These are phyloP conservation scores for Brasilioporus rufonigricans DNA, from an alignment of 768 basidiomycete species.

Conservation along the genomic window DNA sequence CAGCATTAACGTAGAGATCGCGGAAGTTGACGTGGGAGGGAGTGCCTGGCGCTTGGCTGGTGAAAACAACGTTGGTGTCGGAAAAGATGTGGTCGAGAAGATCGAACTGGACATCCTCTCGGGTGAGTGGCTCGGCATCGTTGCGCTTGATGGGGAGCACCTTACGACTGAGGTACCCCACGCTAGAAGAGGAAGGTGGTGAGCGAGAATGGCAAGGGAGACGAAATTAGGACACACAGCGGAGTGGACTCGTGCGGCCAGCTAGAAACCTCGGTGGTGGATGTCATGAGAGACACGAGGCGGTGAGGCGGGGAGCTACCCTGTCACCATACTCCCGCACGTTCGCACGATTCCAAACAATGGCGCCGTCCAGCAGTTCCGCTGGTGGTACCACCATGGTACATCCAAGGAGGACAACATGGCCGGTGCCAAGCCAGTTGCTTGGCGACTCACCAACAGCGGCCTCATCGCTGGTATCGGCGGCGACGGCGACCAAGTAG, in stretches of 20 bases:
- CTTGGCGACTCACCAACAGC: slow-evolving; percentile 3
- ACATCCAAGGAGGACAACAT: background rate
- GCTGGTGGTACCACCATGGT: background rate
- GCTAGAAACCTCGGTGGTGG: slow-evolving; percentile 37
- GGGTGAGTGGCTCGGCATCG: slow-evolving; percentile 79
- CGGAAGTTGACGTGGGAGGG: slow-evolving; percentile 65
- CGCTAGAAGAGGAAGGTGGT: slow-evolving; percentile 32
- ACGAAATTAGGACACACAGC: slow-evolving; percentile 41
- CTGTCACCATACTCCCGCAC: slow-evolving; percentile 19
- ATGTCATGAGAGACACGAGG: slow-evolving; percentile 45
- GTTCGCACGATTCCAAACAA: slow-evolving; percentile 30
- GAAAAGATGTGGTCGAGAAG: slow-evolving; percentile 78
- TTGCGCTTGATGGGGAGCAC: slow-evolving; percentile 78
- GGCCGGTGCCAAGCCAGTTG: background rate
- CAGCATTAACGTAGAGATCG: slow-evolving; percentile 79
- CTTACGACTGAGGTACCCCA: slow-evolving; percentile 57
- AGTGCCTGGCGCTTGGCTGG: slow-evolving; percentile 53
- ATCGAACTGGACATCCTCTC: slow-evolving; percentile 86
- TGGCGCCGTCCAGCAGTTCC: slow-evolving; percentile 14
- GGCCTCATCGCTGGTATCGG: slow-evolving; percentile 5
- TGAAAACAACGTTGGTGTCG: slow-evolving; percentile 67
- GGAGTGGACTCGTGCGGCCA: slow-evolving; percentile 53
- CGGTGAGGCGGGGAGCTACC: slow-evolving; percentile 29
- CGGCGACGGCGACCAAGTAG: slow-evolving; percentile 4
- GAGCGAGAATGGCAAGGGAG: slow-evolving; percentile 11